Base-by-base conservation (phyloP, 1,284 basidiomycete genomes). In the Meira nashicola region DNA sequence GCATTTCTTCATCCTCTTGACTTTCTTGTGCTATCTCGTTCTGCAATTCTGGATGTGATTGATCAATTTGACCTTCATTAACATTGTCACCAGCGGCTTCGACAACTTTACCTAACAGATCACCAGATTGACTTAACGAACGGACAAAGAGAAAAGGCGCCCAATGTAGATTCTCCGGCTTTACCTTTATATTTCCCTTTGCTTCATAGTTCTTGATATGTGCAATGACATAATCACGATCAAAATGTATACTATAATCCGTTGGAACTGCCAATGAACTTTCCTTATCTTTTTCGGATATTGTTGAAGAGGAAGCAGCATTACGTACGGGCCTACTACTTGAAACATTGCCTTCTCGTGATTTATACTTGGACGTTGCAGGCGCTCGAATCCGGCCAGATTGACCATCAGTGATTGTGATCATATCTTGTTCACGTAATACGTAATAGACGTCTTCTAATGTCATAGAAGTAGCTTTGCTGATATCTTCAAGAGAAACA, bases 151-250 rank as follows among this genome's bases (percentile, higher is more conserved):
- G 81, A 81, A 95, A 97, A 5, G 94, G 94, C 63, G 88, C 92
- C 89, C 95, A 98, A 74, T 91, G 92, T 63, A 98, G 83, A 77
- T 87, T 87, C 71, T 93, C 90, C 0, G 92, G 87, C 64, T 85
- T 86, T 54, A 98, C 83, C 69, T 81, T 84, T 62, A 93, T 74
- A 73, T 93, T 89, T 0, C 87, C 88, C 79, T 94, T 97, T 19
- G 81, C 79, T 66, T 89, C 86, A 84, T 89, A 90, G 43, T 77
- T 78, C 55, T 83, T 84, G 57, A 96, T 70, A 74, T 88, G 88
- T 40, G 81, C 82, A 8, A 83, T 81, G 41, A 96, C 87, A 63
- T 84, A 82, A n/a, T 82, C 83, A 3, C 80, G 84, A 64, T 92
- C 86, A 83, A 87, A 90, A 53, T 82, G 82, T 51, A 97, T 88